Conservation (phyloP, 306 rosid genomes). For the Hippophae gyantsensis region DNA sequence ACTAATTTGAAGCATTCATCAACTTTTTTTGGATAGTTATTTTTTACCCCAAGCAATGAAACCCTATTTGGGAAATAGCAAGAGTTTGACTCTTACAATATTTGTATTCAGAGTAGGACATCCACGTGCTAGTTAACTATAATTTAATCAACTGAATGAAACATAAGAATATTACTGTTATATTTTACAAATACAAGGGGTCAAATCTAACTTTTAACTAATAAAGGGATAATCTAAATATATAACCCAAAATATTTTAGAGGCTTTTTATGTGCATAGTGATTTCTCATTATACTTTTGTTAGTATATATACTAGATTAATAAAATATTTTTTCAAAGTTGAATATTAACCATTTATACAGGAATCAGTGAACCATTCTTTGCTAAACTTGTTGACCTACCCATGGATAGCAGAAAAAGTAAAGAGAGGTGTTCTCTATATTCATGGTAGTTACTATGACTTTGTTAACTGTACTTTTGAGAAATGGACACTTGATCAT, state of each 20-base stretch:
- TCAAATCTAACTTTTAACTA: too few species aligned
- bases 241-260: not conserved
- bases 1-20: too few species aligned
- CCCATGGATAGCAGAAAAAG: constrained; percentile 91
- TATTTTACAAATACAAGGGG: too few species aligned
- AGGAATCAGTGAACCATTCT: constrained; percentile 78
- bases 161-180: too few species aligned
- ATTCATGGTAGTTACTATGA: constrained; percentile 90
- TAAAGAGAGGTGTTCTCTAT: constrained; percentile 48
- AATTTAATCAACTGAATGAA: too few species aligned
- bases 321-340: not conserved
- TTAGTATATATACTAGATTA: not conserved
- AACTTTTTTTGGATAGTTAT: too few species aligned
- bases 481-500: constrained; percentile 92
- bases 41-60: too few species aligned
- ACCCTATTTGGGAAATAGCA: too few species aligned
- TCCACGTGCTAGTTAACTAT: too few species aligned
- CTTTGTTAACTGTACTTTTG: constrained; percentile 82
- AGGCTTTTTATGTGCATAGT: not conserved
- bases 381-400: constrained; percentile 71
- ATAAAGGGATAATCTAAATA: not conserved
- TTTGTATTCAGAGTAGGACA: too few species aligned
- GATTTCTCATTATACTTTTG: not conserved
- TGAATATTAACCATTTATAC: constrained; percentile 17
- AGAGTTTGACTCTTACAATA: too few species aligned